Evolutionary conservation across 345 rosid species (phyloP).

Genomic region (Acer yangbiense): DNA sequence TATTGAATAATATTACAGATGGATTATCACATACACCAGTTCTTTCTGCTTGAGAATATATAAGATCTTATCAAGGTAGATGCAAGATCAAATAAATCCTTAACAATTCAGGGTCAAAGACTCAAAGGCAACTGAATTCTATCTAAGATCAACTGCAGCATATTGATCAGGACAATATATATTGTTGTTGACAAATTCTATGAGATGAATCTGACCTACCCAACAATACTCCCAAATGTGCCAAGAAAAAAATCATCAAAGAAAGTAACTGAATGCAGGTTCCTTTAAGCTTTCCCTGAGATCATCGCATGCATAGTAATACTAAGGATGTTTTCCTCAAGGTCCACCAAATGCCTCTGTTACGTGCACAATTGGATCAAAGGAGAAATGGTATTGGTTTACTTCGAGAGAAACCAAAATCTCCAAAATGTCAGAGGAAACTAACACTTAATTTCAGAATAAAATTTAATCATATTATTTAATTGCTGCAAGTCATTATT

Average conservation of each 20-base stretch:
- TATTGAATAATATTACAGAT: not conserved
- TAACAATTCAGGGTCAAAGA: not conserved
- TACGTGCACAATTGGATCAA: too few species aligned
- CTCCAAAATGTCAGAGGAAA: too few species aligned
- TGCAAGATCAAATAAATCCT: not conserved
- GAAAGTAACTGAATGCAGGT: constrained; percentile 4
- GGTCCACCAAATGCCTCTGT: constrained; percentile 99
- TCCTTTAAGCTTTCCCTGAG: constrained; percentile 57
- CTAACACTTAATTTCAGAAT: too few species aligned
- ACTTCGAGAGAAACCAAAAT: too few species aligned
- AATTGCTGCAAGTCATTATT: too few species aligned
- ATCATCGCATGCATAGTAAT: constrained; percentile 89
- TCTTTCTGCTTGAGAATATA: not conserved
- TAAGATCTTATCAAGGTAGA: not conserved
- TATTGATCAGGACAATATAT: not conserved
- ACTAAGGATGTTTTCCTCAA: constrained; percentile 82
- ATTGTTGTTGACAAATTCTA: not conserved
- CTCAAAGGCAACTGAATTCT: not conserved
- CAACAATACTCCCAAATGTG: not conserved
- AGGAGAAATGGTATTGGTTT: too few species aligned
- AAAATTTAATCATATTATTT: too few species aligned
- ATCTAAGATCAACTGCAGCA: not conserved
- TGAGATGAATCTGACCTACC: not conserved
- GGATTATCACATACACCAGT: not conserved
- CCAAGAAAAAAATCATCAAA: not conserved